Percentiles rank a stretch among this genome's conserved stretches.
Evolutionary conservation across 2,329 filamentous ascomycete genomes (phyloP).

Genomic region (Decorospora gaudefroyi): DNA sequence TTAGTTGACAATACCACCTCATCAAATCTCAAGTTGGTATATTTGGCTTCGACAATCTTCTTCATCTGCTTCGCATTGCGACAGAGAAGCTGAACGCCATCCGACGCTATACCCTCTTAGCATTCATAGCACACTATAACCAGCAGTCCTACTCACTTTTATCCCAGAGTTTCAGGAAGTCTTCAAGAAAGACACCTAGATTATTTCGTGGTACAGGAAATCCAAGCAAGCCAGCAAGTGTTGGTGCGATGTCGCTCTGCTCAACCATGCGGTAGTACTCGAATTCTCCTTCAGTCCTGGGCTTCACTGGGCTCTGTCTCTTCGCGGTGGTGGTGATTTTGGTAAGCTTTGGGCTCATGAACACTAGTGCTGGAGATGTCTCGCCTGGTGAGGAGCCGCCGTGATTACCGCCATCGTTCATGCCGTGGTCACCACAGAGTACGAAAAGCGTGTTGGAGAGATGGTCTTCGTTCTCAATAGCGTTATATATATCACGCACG

Average conservation of each 20-base stretch:
- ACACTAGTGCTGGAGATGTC: conserved; percentile 89
- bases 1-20: conserved; percentile 17
- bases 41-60: conserved; percentile 74
- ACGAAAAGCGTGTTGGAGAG: conserved; percentile 80
- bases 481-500: conserved; percentile 73
- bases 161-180: conserved; percentile 79
- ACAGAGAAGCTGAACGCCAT: conserved; percentile 70
- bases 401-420: conserved; percentile 98
- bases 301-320: conserved; percentile 59
- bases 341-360: conserved; percentile 82
- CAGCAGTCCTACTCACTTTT: conserved; percentile 61
- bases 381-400: conserved; percentile 92
- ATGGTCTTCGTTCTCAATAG: conserved; percentile 71
- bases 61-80: conserved; percentile 82
- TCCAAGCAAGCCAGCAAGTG: conserved; percentile 81
- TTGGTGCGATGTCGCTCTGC: conserved; percentile 92
- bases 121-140: not conserved
- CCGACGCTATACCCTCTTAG: conserved; percentile 44
- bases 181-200: conserved; percentile 79
- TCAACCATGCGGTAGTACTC: conserved; percentile 84
- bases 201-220: conserved; percentile 90
- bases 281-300: conserved; percentile 65
- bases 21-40: conserved; percentile 60
- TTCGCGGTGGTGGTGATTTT: conserved; percentile 51
- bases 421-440: conserved; percentile 93